These are phyloP conservation scores for Ogataea henricii DNA, from an alignment of 805 yeast species.

Conservation along the genomic window DNA sequence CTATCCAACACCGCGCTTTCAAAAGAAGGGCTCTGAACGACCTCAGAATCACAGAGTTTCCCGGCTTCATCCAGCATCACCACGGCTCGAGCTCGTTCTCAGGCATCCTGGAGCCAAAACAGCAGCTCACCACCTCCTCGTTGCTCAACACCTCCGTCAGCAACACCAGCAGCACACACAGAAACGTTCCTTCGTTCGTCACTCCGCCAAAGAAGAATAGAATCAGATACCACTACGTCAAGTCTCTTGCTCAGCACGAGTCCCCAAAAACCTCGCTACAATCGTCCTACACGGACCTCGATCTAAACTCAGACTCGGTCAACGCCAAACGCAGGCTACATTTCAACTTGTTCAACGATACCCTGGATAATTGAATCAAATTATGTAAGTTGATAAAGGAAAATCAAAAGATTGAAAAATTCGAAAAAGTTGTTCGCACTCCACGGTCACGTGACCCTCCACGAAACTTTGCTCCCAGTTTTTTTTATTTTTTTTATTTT, in stretches of 20 bases:
- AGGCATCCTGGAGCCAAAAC: constrained; percentile 24
- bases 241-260: constrained; percentile 9
- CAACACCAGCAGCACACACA: not conserved
- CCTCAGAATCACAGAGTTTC: constrained; percentile 19
- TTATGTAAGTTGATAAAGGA: constrained; percentile 1
- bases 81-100: constrained; percentile 1
- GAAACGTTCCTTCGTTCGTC: constrained; percentile 23
- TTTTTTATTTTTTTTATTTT: no score
- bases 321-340: constrained; percentile 13
- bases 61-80: constrained; percentile 20
- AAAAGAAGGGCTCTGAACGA: constrained; percentile 16
- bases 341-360: constrained; percentile 20
- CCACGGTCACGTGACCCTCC: no score
- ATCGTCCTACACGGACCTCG: constrained; percentile 11
- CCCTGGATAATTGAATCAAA: no score
- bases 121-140: constrained; percentile 21
- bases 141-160: constrained; percentile 18
- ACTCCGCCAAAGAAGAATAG: constrained; percentile 26
- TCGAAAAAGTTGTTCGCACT: no score
- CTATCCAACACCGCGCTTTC: not conserved
- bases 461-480: no score
- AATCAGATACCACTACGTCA: constrained; percentile 21
- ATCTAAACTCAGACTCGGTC: constrained; percentile 4
- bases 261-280: not conserved
- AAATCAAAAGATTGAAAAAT: no score